These are phyloP conservation scores for Diaporthe amygdali DNA, from an alignment of 2,329 filamentous ascomycete species.

Conservation along the genomic window DNA sequence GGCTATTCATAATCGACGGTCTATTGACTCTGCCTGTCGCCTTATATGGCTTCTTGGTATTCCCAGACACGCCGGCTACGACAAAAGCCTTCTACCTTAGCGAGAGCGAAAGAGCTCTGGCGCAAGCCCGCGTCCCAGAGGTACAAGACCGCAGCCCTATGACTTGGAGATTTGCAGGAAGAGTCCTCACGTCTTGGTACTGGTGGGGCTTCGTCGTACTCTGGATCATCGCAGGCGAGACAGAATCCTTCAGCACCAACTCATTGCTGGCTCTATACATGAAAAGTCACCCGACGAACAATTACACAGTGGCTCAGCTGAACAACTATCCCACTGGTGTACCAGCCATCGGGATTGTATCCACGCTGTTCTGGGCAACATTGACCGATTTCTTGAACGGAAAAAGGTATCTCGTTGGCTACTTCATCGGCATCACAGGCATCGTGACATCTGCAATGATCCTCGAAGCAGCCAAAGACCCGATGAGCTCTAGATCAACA, in stretches of 20 bases:
- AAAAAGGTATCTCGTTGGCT: constrained; percentile 68
- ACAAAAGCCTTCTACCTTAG: constrained; percentile 55
- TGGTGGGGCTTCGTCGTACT: constrained; percentile 71
- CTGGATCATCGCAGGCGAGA: constrained; percentile 74
- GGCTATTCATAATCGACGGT: constrained; percentile 58
- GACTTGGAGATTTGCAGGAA: constrained; percentile 55
- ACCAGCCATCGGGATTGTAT: constrained; percentile 60
- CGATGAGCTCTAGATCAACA: constrained; percentile 47
- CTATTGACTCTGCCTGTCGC: constrained; percentile 62
- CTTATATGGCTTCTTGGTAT: constrained; percentile 57
- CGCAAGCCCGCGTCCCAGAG: constrained; percentile 44
- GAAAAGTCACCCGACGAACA: constrained; percentile 49
- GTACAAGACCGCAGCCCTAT: constrained; percentile 49
- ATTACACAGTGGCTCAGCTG: constrained; percentile 52
- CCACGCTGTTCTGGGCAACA: constrained; percentile 72
- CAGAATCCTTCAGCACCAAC: constrained; percentile 73
- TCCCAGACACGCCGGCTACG: constrained; percentile 58
- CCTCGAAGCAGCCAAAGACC: constrained; percentile 53
- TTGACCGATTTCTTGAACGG: constrained; percentile 69
- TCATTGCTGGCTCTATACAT: constrained; percentile 58
- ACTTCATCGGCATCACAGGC: constrained; percentile 70
- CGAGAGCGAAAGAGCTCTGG: constrained; percentile 39
- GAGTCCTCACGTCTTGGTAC: constrained; percentile 64
- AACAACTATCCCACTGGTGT: constrained; percentile 65
- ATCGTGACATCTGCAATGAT: constrained; percentile 68